phyloP scores from a whole-genome alignment of 331 rosid species.

The Quercus phellos region DNA sequence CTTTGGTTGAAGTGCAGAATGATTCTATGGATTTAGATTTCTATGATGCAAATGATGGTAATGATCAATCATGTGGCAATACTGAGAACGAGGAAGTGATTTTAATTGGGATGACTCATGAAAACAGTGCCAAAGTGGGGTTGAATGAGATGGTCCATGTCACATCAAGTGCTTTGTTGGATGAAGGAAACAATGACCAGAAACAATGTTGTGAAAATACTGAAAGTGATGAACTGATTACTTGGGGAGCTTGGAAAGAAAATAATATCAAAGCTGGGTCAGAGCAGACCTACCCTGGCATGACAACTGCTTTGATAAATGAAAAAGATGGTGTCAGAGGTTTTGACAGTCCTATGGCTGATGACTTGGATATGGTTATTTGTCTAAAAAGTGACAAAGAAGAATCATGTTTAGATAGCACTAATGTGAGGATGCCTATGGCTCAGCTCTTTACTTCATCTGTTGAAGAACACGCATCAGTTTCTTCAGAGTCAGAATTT shows the following conservation, averaged over 20 bases:
- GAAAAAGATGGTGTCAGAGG: constrained; percentile 23
- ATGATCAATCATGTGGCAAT: constrained; percentile 8
- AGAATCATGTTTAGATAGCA: constrained; percentile 18
- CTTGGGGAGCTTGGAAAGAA: constrained; percentile 21
- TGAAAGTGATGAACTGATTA: constrained; percentile 17
- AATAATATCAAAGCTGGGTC: constrained; percentile 5
- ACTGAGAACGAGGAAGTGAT: constrained; percentile 24
- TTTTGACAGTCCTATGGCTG: constrained; percentile 13
- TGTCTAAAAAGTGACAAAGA: background rate
- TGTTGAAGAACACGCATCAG: constrained; percentile 4
- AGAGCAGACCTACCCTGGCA: constrained; percentile 10
- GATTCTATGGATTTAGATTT: constrained; percentile 17
- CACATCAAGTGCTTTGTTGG: constrained; percentile 22
- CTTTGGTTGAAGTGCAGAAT: constrained; percentile 23
- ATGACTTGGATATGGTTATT: constrained; percentile 1
- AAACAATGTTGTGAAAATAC: constrained; percentile 12
- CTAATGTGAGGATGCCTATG: constrained; percentile 24
- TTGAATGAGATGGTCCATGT: constrained; percentile 1
- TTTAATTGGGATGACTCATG: constrained; percentile 14
- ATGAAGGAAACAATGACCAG: constrained; percentile 16
- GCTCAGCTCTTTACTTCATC: constrained; percentile 12
- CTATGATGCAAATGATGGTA: constrained; percentile 18
- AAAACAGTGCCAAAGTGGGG: constrained; percentile 13
- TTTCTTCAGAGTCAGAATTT: constrained; percentile 25
- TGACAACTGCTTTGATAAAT: background rate